Conservation (phyloP, 1,284 basidiomycete genomes). For the Moniliophthora roreri region DNA sequence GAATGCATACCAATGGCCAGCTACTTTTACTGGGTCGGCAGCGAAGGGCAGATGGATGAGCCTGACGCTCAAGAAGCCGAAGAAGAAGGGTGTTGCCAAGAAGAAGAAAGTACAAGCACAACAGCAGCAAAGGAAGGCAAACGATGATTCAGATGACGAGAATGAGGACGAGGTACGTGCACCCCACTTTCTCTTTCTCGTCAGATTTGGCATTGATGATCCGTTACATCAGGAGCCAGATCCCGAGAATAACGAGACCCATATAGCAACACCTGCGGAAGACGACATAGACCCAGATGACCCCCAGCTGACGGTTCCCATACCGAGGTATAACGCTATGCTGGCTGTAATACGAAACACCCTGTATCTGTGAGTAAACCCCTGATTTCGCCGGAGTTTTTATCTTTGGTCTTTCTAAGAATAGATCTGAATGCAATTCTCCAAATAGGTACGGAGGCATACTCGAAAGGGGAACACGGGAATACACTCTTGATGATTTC, state of each 20-base stretch:
- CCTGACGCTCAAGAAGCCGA: slow-evolving; percentile 70
- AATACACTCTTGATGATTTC: slow-evolving; percentile 88
- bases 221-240: not conserved
- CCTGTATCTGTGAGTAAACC: slow-evolving; percentile 68
- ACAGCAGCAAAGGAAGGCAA: slow-evolving; percentile 19
- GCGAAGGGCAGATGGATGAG: slow-evolving; percentile 78
- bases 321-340: slow-evolving; percentile 92
- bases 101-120: slow-evolving; percentile 41
- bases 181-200: slow-evolving; percentile 9
- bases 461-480: slow-evolving; percentile 75
- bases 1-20: slow-evolving; percentile 78
- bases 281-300: slow-evolving; percentile 62
- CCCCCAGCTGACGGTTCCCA: slow-evolving; percentile 67
- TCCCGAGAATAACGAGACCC: too few species aligned
- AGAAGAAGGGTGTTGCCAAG: slow-evolving; percentile 40
- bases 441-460: slow-evolving; percentile 80
- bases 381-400: too few species aligned
- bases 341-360: slow-evolving; percentile 85
- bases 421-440: too few species aligned
- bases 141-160: slow-evolving; percentile 25
- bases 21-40: slow-evolving; percentile 20
- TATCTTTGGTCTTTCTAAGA: too few species aligned
- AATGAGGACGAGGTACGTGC: not conserved
- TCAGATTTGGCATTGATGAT: not conserved
- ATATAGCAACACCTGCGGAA: slow-evolving; percentile 21